phyloP scores from a whole-genome alignment of 2,329 filamentous ascomycete species.

The Diaporthe velutina region DNA sequence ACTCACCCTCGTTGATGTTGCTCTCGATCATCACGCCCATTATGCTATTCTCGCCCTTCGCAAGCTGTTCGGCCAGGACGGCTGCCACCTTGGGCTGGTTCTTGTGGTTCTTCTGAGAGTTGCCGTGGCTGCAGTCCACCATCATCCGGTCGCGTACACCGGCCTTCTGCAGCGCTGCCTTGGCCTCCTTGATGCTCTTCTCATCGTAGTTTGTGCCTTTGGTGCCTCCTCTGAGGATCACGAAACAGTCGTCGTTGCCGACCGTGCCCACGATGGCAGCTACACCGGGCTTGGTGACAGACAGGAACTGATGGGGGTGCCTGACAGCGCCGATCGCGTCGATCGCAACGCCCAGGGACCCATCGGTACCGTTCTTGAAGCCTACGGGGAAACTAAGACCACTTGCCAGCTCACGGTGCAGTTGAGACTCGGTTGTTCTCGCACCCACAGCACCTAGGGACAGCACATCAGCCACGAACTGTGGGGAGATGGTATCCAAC shows the following conservation, averaged over 20 bases:
- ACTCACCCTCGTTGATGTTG: conserved; percentile 89
- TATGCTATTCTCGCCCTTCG: conserved; percentile 84
- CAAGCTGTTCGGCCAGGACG: conserved; percentile 85
- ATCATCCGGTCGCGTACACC: conserved; percentile 84
- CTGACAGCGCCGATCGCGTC: conserved; percentile 94
- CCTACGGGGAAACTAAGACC: conserved; percentile 97
- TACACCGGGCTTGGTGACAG: conserved; percentile 95
- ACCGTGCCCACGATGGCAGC: conserved; percentile 94
- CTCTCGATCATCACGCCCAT: conserved; percentile 99
- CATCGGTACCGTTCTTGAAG: conserved; percentile 99
- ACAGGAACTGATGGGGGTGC: conserved; percentile 96
- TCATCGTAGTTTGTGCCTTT: conserved; percentile 95
- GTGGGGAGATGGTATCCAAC: conserved; percentile 97
- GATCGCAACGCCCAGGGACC: conserved; percentile 87
- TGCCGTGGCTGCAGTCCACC: conserved; percentile 98
- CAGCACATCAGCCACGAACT: conserved; percentile 93
- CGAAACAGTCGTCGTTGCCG: conserved; percentile 97
- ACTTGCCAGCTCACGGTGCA: conserved; percentile 93
- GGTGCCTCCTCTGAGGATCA: conserved; percentile 92
- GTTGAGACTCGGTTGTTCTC: conserved; percentile 95
- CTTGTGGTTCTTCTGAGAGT: conserved; percentile 95
- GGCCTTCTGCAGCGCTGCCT: conserved; percentile 81
- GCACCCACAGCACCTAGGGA: conserved; percentile 94
- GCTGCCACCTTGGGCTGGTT: conserved; percentile 96
- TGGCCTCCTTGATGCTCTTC: conserved; percentile 85